Evolutionary conservation across 2,329 filamentous ascomycete genomes (phyloP).

Genomic region (Curvularia sp.): DNA sequence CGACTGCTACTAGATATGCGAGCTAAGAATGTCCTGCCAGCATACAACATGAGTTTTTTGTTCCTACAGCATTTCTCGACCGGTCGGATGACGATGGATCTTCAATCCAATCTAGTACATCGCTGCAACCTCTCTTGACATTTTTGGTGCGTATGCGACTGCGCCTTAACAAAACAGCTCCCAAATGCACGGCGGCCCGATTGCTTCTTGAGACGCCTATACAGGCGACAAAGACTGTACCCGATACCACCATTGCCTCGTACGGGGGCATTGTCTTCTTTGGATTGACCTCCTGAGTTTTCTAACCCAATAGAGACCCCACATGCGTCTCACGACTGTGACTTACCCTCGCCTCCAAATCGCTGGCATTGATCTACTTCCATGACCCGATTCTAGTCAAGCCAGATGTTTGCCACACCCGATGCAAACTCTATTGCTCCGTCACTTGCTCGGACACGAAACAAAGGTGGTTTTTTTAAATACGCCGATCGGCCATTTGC

Average conservation of each 20-base stretch:
- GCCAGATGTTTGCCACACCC: neutral
- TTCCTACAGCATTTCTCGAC: conserved; percentile 1
- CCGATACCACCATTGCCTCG: neutral
- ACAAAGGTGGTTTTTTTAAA: neutral
- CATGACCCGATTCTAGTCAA: neutral
- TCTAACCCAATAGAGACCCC: neutral
- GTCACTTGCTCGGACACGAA: neutral
- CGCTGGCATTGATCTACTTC: neutral
- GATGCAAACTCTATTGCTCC: neutral
- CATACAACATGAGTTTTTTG: neutral
- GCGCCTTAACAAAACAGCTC: neutral
- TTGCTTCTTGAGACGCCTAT: neutral
- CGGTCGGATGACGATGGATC: neutral
- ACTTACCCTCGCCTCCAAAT: neutral
- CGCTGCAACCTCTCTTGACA: neutral
- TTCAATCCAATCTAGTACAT: neutral
- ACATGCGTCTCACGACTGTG: neutral
- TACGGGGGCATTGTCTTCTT: neutral
- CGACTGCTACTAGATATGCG: too few species aligned
- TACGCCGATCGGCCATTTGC: neutral
- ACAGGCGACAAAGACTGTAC: neutral
- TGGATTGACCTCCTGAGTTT: neutral
- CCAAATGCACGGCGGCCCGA: neutral
- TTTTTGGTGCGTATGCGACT: neutral
- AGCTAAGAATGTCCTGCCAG: neutral